Conservation (phyloP, 2,329 filamentous ascomycete genomes). For the Aspergillus clavatus region DNA sequence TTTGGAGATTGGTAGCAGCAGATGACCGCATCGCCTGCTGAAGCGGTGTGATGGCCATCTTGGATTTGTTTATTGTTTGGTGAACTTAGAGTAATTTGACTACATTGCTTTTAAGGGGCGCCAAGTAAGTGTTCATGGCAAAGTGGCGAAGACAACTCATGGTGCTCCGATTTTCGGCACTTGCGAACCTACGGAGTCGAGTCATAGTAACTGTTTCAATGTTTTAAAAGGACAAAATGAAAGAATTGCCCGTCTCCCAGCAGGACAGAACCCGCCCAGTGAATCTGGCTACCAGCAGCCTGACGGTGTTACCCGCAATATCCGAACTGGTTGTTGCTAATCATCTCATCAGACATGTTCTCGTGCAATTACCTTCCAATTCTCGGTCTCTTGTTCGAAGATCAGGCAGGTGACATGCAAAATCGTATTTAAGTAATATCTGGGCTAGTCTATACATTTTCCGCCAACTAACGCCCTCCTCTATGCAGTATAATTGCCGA, state of each 20-base stretch:
- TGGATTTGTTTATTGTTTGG: too few species aligned
- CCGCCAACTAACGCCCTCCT: too few species aligned
- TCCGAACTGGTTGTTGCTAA: neutral
- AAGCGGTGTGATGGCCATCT: neutral
- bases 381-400: too few species aligned
- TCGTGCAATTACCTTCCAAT: too few species aligned
- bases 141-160: too few species aligned
- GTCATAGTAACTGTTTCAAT: neutral
- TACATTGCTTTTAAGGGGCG: too few species aligned
- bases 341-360: neutral
- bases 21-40: neutral
- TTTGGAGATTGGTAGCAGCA: neutral
- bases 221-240: neutral
- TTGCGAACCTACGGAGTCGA: too few species aligned
- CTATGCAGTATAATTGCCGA: constrained; percentile 9
- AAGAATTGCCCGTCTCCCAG: neutral
- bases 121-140: too few species aligned
- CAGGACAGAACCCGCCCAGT: neutral
- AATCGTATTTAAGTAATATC: neutral
- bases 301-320: neutral
- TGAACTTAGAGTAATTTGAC: too few species aligned
- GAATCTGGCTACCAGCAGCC: neutral
- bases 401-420: too few species aligned
- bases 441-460: too few species aligned
- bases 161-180: too few species aligned